phyloP scores from a whole-genome alignment of 352 stramenopile genomes.

The Plasmopara muralis region DNA sequence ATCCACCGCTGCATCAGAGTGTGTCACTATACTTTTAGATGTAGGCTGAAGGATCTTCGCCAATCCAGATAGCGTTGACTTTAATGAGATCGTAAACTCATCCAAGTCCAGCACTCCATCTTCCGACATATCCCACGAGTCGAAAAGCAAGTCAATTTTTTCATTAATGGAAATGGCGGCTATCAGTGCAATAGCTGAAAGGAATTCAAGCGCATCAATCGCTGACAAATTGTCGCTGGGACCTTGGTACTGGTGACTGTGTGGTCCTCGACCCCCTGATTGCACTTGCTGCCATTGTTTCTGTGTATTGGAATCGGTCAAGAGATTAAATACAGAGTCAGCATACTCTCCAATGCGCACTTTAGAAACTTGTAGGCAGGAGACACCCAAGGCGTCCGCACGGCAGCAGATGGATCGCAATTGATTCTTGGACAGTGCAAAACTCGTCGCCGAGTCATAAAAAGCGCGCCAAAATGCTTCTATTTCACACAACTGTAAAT shows the following conservation, averaged over 20 bases:
- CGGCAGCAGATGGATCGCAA: constrained; percentile 60
- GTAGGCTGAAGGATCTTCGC: constrained; percentile 51
- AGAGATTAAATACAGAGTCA: constrained; percentile 53
- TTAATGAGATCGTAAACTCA: constrained; percentile 84
- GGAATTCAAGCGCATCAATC: constrained; percentile 77
- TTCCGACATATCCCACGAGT: constrained; percentile 85
- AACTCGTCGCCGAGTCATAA: constrained; percentile 69
- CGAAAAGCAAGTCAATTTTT: constrained; percentile 80
- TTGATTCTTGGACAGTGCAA: constrained; percentile 53
- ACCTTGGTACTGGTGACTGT: constrained; percentile 16
- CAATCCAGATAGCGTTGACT: constrained; percentile 71
- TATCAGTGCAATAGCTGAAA: constrained; percentile 68
- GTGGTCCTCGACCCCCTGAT: constrained; percentile 6
- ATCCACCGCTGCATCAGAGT: constrained; percentile 22
- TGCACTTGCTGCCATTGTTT: constrained; percentile 21
- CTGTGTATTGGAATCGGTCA: constrained; percentile 27
- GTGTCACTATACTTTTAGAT: constrained; percentile 3
- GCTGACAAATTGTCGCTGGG: constrained; percentile 10
- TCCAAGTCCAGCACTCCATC: constrained; percentile 71
- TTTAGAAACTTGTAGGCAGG: constrained; percentile 35
- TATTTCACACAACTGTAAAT: constrained; percentile 60
- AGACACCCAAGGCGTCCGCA: constrained; percentile 26
- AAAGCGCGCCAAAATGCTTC: constrained; percentile 80
- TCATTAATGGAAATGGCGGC: constrained; percentile 49
- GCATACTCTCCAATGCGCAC: constrained; percentile 34